Conservation (phyloP, 305 asterid genomes). For the Lippia alba region DNA sequence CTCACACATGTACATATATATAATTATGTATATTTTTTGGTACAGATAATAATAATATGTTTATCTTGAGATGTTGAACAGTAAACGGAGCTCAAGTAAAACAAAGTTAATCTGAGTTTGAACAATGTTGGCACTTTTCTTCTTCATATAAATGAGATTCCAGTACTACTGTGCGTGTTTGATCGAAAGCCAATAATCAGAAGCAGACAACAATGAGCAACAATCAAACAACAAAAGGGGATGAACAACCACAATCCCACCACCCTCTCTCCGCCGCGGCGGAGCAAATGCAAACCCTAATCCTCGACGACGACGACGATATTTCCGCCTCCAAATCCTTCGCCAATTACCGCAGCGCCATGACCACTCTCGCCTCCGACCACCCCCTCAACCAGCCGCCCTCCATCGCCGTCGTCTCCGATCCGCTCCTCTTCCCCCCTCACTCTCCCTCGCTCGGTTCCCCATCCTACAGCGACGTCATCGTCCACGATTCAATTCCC, state of each 20-base stretch:
- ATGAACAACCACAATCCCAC: constrained; percentile 34
- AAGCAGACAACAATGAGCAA: constrained; percentile 42
- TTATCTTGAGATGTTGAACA: neutral
- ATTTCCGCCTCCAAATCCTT: constrained; percentile 65
- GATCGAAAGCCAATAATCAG: constrained; percentile 18
- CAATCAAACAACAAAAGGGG: constrained; percentile 25
- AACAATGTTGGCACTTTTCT: neutral
- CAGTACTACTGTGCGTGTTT: constrained; percentile 13
- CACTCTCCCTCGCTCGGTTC: constrained; percentile 46
- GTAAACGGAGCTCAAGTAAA: constrained; percentile 18
- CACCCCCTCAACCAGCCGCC: constrained; percentile 57
- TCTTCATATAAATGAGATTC: neutral
- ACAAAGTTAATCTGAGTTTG: constrained; percentile 15
- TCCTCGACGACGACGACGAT: constrained; percentile 47
- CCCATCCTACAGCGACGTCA: constrained; percentile 59
- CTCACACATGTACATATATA: too few species aligned
- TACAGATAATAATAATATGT: too few species aligned
- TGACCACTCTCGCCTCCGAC: constrained; percentile 59
- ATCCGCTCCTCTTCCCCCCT: constrained; percentile 62
- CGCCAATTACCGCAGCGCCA: constrained; percentile 72
- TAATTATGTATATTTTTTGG: too few species aligned
- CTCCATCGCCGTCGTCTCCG: constrained; percentile 53
- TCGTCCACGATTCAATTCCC: constrained; percentile 41
- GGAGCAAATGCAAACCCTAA: constrained; percentile 60
- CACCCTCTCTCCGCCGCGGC: constrained; percentile 50